Percentiles rank a stretch among this genome's conserved stretches.
These are phyloP conservation scores for Aspergillus sp. DNA, from an alignment of 2,329 filamentous ascomycete species.

Conservation along the genomic window DNA sequence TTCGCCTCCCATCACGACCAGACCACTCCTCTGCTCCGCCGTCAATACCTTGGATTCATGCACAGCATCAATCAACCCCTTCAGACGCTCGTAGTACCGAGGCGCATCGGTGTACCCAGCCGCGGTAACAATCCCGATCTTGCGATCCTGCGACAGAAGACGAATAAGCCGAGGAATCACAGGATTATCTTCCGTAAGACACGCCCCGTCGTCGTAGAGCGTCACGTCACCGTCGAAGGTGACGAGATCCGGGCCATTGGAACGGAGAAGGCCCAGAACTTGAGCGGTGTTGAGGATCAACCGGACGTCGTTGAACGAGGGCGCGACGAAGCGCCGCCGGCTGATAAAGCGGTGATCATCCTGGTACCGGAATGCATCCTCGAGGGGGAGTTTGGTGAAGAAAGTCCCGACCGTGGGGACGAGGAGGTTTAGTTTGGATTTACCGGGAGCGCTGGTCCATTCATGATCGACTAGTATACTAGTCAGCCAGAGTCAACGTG, in stretches of 20 bases:
- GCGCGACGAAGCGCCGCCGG: conserved; percentile 83
- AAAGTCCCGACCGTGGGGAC: conserved; percentile 89
- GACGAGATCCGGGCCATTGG: conserved; percentile 68
- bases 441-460: conserved; percentile 55
- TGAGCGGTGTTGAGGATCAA: conserved; percentile 92
- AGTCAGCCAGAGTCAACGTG: conserved; percentile 4
- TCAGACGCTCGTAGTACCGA: conserved; percentile 78
- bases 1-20: conserved; percentile 92
- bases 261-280: conserved; percentile 76
- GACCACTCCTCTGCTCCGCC: conserved; percentile 61
- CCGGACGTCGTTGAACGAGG: conserved; percentile 94
- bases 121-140: conserved; percentile 91
- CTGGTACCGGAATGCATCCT: conserved; percentile 87
- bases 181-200: conserved; percentile 66
- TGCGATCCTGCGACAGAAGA: conserved; percentile 69
- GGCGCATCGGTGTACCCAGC: conserved; percentile 87
- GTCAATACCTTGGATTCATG: conserved; percentile 56
- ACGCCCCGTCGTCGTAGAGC: conserved; percentile 83
- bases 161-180: conserved; percentile 63
- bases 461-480: conserved; percentile 60
- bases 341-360: conserved; percentile 82
- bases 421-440: conserved; percentile 86
- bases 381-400: conserved; percentile 80
- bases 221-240: conserved; percentile 99
- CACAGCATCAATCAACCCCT: conserved; percentile 79